Evolutionary conservation across 345 rosid species (phyloP).

Genomic region (Carallia pectinifolia): DNA sequence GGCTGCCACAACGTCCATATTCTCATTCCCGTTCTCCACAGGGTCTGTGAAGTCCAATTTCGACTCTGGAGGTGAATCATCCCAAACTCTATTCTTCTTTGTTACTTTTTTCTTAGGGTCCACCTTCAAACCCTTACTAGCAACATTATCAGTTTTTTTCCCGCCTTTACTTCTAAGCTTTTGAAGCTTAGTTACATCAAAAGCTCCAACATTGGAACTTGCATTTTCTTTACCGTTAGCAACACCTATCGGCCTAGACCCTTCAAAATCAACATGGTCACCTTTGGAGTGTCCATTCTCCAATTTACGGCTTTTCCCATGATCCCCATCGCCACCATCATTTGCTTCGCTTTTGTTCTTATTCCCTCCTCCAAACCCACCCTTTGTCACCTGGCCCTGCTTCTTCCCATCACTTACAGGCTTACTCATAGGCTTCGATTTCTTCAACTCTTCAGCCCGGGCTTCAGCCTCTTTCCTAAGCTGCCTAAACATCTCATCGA

Average conservation of each 20-base stretch:
- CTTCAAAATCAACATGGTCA: conserved; percentile 35
- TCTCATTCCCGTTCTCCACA: conserved; percentile 50
- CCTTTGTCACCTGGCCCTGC: conserved; percentile 56
- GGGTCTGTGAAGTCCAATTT: conserved; percentile 90
- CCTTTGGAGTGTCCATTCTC: conserved; percentile 68
- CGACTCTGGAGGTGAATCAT: conserved; percentile 61
- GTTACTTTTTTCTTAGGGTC: conserved; percentile 75
- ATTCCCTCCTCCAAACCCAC: conserved; percentile 61
- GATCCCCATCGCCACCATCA: conserved; percentile 59
- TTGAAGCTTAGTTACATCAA: conserved; percentile 89
- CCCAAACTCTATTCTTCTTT: conserved; percentile 96
- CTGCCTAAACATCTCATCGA: conserved; percentile 87
- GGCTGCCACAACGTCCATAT: conserved; percentile 62
- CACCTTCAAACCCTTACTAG: conserved; percentile 63
- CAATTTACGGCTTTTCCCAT: conserved; percentile 41
- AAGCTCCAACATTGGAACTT: conserved; percentile 61
- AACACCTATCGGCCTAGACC: conserved; percentile 43
- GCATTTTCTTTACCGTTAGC: conserved; percentile 81
- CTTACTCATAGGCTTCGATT: conserved; percentile 56
- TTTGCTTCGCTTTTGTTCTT: conserved; percentile 40
- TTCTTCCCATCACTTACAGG: conserved; percentile 50
- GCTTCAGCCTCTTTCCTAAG: conserved; percentile 92
- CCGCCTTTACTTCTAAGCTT: conserved; percentile 86
- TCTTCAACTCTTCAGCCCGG: conserved; percentile 80
- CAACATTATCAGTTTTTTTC: conserved; percentile 76